phyloP scores from a whole-genome alignment of 176 grass and related monocot species.

The Canna indica region DNA sequence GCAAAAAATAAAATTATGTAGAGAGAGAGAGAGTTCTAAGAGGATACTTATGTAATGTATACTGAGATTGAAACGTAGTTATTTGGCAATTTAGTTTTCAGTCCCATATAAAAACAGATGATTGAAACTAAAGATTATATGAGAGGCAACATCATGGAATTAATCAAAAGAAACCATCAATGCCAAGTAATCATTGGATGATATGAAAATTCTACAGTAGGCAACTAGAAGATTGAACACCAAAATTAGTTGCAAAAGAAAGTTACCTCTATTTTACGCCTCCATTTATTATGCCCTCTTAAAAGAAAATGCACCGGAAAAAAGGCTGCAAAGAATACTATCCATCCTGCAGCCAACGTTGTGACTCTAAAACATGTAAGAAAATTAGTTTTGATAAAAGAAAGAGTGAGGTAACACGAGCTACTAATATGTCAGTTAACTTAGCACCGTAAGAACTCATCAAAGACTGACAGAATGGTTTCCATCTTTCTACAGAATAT shows the following conservation, averaged over 20 bases:
- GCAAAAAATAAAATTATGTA: too few relatives aligned
- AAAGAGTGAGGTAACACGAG: not conserved
- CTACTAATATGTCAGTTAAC: not conserved
- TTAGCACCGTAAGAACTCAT: too few relatives aligned
- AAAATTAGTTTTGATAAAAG: slow-evolving; percentile 13
- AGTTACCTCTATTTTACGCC: slow-evolving; percentile 81
- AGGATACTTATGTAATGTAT: too few relatives aligned
- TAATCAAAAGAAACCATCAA: not conserved
- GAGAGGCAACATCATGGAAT: not conserved
- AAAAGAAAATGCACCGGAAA: slow-evolving; percentile 79
- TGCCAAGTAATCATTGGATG: too few relatives aligned
- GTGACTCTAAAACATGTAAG: slow-evolving; percentile 44
- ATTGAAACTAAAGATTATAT: not conserved
- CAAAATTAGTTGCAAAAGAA: slow-evolving; percentile 2
- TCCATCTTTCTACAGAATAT: not conserved
- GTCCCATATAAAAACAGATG: not conserved
- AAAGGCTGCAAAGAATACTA: slow-evolving; percentile 81
- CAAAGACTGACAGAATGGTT: not conserved
- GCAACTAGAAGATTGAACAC: not conserved
- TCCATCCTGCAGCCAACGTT: slow-evolving; percentile 61
- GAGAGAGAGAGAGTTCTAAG: too few relatives aligned
- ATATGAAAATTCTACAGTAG: not conserved
- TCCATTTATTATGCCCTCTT: slow-evolving; percentile 62
- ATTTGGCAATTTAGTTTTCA: not conserved
- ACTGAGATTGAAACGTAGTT: not conserved